Conservation (phyloP, 306 rosid species). For the Cicer chorassanicum region DNA sequence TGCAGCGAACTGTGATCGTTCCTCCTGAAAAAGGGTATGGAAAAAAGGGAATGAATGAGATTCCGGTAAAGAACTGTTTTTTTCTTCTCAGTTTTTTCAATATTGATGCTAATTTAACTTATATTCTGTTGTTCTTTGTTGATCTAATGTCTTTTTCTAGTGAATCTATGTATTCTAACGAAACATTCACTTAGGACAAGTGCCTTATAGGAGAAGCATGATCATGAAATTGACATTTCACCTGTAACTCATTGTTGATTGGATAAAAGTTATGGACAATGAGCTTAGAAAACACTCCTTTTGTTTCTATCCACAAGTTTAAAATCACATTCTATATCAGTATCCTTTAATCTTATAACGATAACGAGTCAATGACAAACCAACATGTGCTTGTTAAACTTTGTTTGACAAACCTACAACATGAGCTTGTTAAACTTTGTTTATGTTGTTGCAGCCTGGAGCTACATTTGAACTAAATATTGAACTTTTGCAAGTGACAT, state of each 20-base stretch:
- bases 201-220: not conserved
- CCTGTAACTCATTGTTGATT: not conserved
- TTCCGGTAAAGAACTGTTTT: constrained; percentile 63
- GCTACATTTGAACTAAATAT: constrained; percentile 84
- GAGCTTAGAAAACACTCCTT: not conserved
- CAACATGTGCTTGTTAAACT: constrained; percentile 28
- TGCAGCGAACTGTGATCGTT: constrained; percentile 89
- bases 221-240: constrained; percentile 10
- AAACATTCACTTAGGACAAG: not conserved
- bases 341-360: not conserved
- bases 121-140: constrained; percentile 1
- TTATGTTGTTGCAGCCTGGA: constrained; percentile 80
- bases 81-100: constrained; percentile 3
- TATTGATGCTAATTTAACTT: constrained; percentile 6
- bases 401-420: constrained; percentile 15
- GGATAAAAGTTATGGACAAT: not conserved
- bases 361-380: not conserved
- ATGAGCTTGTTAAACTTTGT: constrained; percentile 37
- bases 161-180: not conserved
- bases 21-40: constrained; percentile 89
- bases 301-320: not conserved
- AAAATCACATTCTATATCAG: not conserved
- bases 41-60: constrained; percentile 83
- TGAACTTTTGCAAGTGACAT: constrained; percentile 74
- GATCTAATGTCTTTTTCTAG: not conserved